These are phyloP conservation scores for Rhodotorula taiwanensis DNA, from an alignment of 768 basidiomycete species.

Conservation along the genomic window DNA sequence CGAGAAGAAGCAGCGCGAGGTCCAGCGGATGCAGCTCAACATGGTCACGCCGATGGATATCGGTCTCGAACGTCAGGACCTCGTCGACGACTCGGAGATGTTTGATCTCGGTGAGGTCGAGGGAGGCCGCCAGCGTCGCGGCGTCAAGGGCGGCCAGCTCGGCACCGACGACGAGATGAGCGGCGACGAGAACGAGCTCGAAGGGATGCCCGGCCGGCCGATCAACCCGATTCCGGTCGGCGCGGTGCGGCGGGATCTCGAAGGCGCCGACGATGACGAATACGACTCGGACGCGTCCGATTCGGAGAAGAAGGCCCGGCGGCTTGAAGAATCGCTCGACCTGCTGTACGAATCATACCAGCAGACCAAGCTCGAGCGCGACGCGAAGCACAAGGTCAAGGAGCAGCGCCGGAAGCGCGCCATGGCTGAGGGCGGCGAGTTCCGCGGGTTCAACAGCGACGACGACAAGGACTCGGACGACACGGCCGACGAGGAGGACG, in stretches of 20 bases:
- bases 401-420: constrained; percentile 67
- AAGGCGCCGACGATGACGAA: constrained; percentile 53
- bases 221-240: constrained; percentile 8
- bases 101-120: constrained; percentile 73
- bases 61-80: constrained; percentile 74
- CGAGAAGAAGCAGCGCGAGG: constrained; percentile 76
- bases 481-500: constrained; percentile 38
- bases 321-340: constrained; percentile 80
- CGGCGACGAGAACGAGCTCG: constrained; percentile 46
- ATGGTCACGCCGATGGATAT: constrained; percentile 98
- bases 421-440: constrained; percentile 58
- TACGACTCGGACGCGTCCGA: constrained; percentile 54
- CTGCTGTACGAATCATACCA: constrained; percentile 81
- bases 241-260: constrained; percentile 41
- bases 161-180: constrained; percentile 47
- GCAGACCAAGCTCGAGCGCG: constrained; percentile 68
- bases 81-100: constrained; percentile 73
- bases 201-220: constrained; percentile 26
- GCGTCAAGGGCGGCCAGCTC: constrained; percentile 44
- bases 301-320: constrained; percentile 59
- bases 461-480: constrained; percentile 55
- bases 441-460: constrained; percentile 64
- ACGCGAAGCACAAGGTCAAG: constrained; percentile 78
- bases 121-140: constrained; percentile 45
- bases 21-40: constrained; percentile 89